Conservation (phyloP, 176 grass and related monocot species). For the Eragrostis curvula region DNA sequence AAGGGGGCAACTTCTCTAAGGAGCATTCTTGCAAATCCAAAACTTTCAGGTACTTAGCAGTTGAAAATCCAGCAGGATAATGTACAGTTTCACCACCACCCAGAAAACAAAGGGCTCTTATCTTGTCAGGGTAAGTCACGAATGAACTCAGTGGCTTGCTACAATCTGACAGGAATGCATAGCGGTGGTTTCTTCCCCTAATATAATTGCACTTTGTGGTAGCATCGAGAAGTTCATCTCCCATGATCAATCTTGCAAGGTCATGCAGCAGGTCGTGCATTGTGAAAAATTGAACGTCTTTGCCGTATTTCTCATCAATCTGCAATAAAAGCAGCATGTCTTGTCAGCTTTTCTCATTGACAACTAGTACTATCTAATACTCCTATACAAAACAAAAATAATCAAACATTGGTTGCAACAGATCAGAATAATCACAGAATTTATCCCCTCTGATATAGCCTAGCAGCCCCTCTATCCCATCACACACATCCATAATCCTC, state of each 20-base stretch:
- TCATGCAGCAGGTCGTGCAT: slow-evolving; percentile 39
- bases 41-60: slow-evolving; percentile 1
- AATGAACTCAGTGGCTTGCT: background rate
- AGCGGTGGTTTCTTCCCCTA: background rate
- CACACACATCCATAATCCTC: no score
- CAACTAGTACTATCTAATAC: no score
- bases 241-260: slow-evolving; percentile 14
- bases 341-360: background rate
- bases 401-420: no score
- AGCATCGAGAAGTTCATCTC: slow-evolving; percentile 21
- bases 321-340: background rate
- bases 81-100: background rate
- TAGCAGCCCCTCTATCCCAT: no score
- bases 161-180: background rate
- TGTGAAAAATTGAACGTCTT: background rate
- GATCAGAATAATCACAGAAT: no score
- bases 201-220: background rate
- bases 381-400: no score
- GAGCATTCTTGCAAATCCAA: slow-evolving; percentile 17
- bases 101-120: slow-evolving; percentile 17
- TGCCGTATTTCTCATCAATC: background rate
- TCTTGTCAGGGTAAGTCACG: background rate
- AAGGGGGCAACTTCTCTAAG: background rate
- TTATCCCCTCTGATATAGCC: no score
- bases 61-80: background rate